These are phyloP conservation scores for Plenodomus biglobosus DNA, from an alignment of 2,329 filamentous ascomycete genomes.

Conservation along the genomic window DNA sequence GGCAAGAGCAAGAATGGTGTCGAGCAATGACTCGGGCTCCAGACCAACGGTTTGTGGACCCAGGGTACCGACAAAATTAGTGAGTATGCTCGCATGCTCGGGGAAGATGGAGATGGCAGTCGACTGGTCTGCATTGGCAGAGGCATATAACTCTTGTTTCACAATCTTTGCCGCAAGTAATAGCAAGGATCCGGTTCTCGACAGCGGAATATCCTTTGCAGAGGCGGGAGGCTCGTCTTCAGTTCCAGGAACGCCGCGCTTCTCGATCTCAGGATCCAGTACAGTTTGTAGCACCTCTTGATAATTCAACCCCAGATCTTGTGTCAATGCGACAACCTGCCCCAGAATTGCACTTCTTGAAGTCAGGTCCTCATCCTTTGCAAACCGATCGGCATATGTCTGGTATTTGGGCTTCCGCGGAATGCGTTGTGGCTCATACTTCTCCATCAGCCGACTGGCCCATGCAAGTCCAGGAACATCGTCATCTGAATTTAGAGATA, in stretches of 20 bases:
- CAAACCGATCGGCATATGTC: constrained; percentile 66
- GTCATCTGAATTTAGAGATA: constrained; percentile 48
- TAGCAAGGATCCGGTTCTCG: constrained; percentile 57
- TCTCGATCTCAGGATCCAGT: constrained; percentile 43
- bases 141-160: constrained; percentile 52
- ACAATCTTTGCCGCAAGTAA: constrained; percentile 57
- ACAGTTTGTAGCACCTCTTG: constrained; percentile 52
- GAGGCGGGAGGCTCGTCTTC: constrained; percentile 59
- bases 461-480: constrained; percentile 55
- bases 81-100: constrained; percentile 54
- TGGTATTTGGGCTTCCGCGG: constrained; percentile 58
- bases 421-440: constrained; percentile 64
- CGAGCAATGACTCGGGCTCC: constrained; percentile 55
- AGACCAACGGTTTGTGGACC: constrained; percentile 42
- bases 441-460: constrained; percentile 65
- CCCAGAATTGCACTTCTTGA: constrained; percentile 68
- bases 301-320: constrained; percentile 56
- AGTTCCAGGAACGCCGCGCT: constrained; percentile 48
- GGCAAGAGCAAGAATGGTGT: constrained; percentile 56
- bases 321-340: constrained; percentile 68
- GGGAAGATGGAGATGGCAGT: constrained; percentile 54
- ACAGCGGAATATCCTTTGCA: constrained; percentile 58
- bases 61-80: constrained; percentile 52
- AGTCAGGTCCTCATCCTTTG: constrained; percentile 62
- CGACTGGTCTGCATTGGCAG: constrained; percentile 39